phyloP scores from a whole-genome alignment of 2,329 filamentous ascomycete genomes.

The Cladobotryum protrusum region DNA sequence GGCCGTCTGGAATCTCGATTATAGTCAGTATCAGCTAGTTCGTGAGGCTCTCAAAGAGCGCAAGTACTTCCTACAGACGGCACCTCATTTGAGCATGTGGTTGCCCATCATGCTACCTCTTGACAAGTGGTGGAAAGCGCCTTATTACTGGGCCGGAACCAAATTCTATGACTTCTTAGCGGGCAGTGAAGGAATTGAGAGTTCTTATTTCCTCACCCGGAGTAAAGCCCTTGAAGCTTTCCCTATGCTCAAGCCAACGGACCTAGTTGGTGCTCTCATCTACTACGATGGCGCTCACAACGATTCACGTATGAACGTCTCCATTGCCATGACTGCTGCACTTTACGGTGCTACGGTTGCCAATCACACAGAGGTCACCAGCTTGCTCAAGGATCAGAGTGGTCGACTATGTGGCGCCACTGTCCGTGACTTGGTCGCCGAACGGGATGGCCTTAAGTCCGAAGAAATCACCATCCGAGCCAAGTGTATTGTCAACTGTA shows the following conservation, averaged over 20 bases:
- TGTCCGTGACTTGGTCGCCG: slow-evolving; percentile 63
- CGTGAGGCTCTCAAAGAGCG: slow-evolving; percentile 67
- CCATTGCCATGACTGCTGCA: slow-evolving; percentile 81
- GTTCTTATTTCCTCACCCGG: slow-evolving; percentile 79
- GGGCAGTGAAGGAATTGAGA: slow-evolving; percentile 81
- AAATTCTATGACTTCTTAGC: slow-evolving; percentile 83
- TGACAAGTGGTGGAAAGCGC: slow-evolving; percentile 70
- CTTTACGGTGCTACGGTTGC: slow-evolving; percentile 77
- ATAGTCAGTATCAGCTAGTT: slow-evolving; percentile 65
- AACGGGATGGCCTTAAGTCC: slow-evolving; percentile 51
- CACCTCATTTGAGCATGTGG: slow-evolving; percentile 67
- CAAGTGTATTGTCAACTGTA: slow-evolving; percentile 81
- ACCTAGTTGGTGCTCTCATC: slow-evolving; percentile 73
- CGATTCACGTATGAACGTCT: slow-evolving; percentile 88
- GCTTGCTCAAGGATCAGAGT: slow-evolving; percentile 65
- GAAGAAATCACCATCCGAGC: slow-evolving; percentile 67
- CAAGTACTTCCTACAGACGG: slow-evolving; percentile 68
- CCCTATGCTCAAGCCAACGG: slow-evolving; percentile 78
- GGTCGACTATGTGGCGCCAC: slow-evolving; percentile 69
- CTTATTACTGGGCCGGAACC: slow-evolving; percentile 70
- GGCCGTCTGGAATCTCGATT: slow-evolving; percentile 69
- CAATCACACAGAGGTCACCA: slow-evolving; percentile 77
- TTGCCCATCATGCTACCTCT: slow-evolving; percentile 71
- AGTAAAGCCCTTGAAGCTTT: slow-evolving; percentile 83
- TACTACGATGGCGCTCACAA: slow-evolving; percentile 93